Evolutionary conservation across 257 asterid genomes (phyloP).

Genomic region (Solanum bukasovii): DNA sequence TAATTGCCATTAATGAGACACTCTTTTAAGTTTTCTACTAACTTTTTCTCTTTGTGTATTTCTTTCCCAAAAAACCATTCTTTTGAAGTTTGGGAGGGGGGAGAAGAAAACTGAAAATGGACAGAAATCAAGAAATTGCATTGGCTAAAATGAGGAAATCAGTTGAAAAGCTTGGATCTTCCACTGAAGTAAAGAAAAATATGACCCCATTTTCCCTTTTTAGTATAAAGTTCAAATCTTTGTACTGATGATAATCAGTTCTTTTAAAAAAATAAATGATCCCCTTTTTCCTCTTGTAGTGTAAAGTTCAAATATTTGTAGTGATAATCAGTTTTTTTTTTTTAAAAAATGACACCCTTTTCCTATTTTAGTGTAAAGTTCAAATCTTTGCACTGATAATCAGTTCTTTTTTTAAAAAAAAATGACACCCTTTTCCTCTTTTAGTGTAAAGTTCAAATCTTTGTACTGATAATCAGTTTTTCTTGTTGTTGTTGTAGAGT

Average conservation of each 20-base stretch:
- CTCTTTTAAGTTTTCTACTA: no score
- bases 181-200: conserved; percentile 36
- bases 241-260: not conserved
- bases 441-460: no score
- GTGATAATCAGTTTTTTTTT: no score
- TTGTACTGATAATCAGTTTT: not conserved
- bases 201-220: not conserved
- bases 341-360: not conserved
- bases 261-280: no score
- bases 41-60: not conserved
- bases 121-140: conserved; percentile 21
- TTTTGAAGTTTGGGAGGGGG: not conserved
- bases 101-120: conserved; percentile 11
- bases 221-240: not conserved
- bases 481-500: conserved; percentile 18
- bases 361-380: not conserved
- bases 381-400: not conserved
- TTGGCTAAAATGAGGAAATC: conserved; percentile 52
- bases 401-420: not conserved
- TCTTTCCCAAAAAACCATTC: not conserved
- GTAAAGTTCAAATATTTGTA: not conserved
- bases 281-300: not conserved
- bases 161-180: conserved; percentile 49
- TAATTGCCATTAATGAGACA: not conserved
- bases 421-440: no score